These are phyloP conservation scores for Kernera saxatilis DNA, from an alignment of 345 rosid genomes.

Conservation along the genomic window DNA sequence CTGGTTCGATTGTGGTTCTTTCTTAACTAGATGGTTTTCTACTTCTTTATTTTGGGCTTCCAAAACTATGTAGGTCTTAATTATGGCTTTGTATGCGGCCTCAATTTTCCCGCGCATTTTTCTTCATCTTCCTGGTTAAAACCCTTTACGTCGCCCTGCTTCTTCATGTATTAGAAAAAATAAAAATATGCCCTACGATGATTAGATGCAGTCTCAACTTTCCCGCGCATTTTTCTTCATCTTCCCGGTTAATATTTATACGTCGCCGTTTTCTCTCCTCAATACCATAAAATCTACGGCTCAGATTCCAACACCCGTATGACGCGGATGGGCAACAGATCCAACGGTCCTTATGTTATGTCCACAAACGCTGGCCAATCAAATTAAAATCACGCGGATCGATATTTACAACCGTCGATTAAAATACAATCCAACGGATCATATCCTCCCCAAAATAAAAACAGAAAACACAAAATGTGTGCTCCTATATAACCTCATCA, in stretches of 20 bases:
- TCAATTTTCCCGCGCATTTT: slow-evolving; percentile 9
- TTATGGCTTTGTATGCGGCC: too few species aligned
- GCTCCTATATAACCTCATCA: neutral
- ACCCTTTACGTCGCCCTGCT: neutral
- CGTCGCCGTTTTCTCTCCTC: neutral
- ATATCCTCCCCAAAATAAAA: neutral
- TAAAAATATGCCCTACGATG: neutral
- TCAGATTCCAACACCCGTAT: neutral
- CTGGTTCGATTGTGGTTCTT: too few species aligned
- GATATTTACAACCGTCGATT: neutral
- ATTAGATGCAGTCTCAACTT: neutral
- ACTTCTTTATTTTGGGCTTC: too few species aligned
- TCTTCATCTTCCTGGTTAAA: neutral
- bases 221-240: neutral
- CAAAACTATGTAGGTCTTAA: too few species aligned
- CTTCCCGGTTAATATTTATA: neutral
- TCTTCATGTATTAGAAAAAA: too few species aligned
- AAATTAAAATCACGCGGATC: neutral
- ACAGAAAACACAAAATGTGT: slow-evolving; percentile 9
- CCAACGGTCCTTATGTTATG: neutral
- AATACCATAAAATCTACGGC: neutral
- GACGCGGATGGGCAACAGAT: neutral
- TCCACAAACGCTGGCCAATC: neutral
- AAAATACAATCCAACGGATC: slow-evolving; percentile 9
- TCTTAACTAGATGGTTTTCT: too few species aligned